Conservation (phyloP, 768 basidiomycete species). For the Phylloporus scabripes region DNA sequence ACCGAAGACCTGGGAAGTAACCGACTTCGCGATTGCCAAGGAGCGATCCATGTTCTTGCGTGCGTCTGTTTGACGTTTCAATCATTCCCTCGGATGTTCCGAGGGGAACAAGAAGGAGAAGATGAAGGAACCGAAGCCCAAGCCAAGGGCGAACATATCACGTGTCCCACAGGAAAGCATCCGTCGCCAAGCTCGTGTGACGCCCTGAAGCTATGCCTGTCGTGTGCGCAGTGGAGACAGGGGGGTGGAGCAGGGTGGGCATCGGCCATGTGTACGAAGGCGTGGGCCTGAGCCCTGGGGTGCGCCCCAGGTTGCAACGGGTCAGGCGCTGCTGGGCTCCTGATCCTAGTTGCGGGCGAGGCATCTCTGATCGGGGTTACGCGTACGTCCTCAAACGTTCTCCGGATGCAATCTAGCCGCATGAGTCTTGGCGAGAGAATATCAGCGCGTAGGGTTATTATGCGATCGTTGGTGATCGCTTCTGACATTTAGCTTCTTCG, state of each 20-base stretch:
- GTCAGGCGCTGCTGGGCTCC: background rate
- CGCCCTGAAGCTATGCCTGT: slow-evolving; percentile 6
- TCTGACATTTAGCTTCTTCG: slow-evolving; percentile 11
- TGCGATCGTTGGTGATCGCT: slow-evolving; percentile 5
- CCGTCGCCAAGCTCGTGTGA: background rate
- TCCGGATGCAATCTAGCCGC: background rate
- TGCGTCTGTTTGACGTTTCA: background rate
- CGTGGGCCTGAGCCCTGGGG: slow-evolving; percentile 3
- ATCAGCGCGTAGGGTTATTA: background rate
- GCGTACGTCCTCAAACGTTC: background rate
- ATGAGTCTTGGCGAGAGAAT: background rate
- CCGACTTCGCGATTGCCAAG: background rate
- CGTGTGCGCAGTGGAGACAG: background rate
- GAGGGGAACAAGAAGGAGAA: slow-evolving; percentile 4
- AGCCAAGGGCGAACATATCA: slow-evolving; percentile 3
- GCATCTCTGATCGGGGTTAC: slow-evolving; percentile 1
- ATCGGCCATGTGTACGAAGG: slow-evolving; percentile 6
- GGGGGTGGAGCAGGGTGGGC: background rate
- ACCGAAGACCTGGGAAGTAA: background rate
- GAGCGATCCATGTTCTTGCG: background rate
- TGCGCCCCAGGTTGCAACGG: background rate
- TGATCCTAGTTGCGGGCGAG: slow-evolving; percentile 2
- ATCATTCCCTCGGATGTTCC: slow-evolving; percentile 21
- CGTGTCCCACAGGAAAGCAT: background rate
- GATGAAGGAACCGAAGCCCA: background rate